phyloP scores from a whole-genome alignment of 1,284 basidiomycete genomes.

The Trichosporon asahii region DNA sequence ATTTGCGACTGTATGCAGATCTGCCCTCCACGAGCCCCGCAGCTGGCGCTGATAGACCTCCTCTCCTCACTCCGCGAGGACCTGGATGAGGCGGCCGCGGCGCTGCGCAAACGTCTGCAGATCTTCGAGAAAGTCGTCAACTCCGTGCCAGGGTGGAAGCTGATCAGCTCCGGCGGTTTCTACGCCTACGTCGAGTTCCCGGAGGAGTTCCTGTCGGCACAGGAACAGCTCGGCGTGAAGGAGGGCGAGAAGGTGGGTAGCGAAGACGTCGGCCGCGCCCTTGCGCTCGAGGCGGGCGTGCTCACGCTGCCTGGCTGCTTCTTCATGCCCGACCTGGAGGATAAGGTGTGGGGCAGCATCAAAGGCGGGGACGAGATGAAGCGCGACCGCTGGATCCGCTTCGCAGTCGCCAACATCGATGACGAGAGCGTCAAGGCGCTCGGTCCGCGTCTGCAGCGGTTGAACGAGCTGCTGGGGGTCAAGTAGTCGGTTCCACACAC shows the following conservation, averaged over 20 bases:
- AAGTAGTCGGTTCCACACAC: not conserved
- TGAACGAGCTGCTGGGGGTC: slow-evolving; percentile 41
- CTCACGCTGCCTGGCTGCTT: slow-evolving; percentile 67
- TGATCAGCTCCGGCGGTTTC: slow-evolving; percentile 67
- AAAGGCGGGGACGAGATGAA: slow-evolving; percentile 40
- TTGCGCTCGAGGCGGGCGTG: slow-evolving; percentile 65
- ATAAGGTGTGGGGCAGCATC: slow-evolving; percentile 38
- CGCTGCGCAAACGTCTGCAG: slow-evolving; percentile 59
- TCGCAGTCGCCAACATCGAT: slow-evolving; percentile 76
- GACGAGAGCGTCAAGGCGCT: slow-evolving; percentile 62
- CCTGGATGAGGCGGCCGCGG: slow-evolving; percentile 57
- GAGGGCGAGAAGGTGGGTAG: slow-evolving; percentile 44
- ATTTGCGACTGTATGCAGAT: slow-evolving; percentile 74
- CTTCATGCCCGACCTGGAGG: slow-evolving; percentile 55
- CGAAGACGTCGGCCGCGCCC: slow-evolving; percentile 59
- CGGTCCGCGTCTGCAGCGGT: slow-evolving; percentile 59
- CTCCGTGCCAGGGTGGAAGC: slow-evolving; percentile 59
- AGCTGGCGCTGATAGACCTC: slow-evolving; percentile 63
- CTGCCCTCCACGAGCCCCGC: slow-evolving; percentile 68
- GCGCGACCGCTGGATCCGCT: slow-evolving; percentile 43
- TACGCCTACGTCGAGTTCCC: slow-evolving; percentile 75
- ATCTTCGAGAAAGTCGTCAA: slow-evolving; percentile 57
- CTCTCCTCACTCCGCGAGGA: slow-evolving; percentile 59
- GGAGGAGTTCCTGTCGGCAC: slow-evolving; percentile 52
- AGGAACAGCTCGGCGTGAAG: slow-evolving; percentile 58